Evolutionary conservation across 331 rosid genomes (phyloP).

Genomic region (Saraca asoca): DNA sequence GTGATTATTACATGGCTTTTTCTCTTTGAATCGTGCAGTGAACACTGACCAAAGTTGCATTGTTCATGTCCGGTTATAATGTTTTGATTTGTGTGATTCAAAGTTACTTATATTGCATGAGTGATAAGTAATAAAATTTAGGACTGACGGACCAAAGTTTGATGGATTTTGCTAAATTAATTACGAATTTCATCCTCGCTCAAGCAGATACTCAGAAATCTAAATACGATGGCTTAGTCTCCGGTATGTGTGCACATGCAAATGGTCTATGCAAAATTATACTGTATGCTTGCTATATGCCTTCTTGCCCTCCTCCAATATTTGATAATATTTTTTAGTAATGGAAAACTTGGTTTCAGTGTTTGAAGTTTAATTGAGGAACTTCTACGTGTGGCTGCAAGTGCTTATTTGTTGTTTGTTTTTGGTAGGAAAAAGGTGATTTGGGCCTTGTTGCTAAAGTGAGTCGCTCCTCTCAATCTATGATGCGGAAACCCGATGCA

Average conservation of each 20-base stretch:
- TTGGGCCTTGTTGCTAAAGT: constrained; percentile 82
- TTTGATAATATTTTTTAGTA: not conserved
- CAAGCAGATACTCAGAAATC: not conserved
- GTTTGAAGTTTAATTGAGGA: not conserved
- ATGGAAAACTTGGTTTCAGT: not conserved
- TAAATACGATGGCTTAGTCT: not conserved
- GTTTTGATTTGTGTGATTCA: no score
- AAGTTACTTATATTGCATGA: no score
- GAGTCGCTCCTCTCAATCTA: constrained; percentile 78
- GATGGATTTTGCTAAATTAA: not conserved
- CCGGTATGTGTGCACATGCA: not conserved
- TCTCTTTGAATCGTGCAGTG: not conserved
- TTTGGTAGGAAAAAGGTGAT: constrained; percentile 71
- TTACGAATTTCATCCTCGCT: no score
- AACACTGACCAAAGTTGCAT: not conserved
- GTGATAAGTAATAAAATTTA: not conserved
- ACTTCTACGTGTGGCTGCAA: not conserved
- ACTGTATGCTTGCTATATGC: not conserved
- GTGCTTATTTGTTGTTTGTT: constrained; percentile 20
- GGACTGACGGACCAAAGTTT: not conserved
- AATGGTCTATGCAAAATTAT: not conserved
- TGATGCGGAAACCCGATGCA: constrained; percentile 83
- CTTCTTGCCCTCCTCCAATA: not conserved
- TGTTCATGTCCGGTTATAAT: not conserved
- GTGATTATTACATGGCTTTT: constrained; percentile 33